Base-by-base conservation (phyloP, 352 stramenopile genomes). In the Elongisporangium senticosum region DNA sequence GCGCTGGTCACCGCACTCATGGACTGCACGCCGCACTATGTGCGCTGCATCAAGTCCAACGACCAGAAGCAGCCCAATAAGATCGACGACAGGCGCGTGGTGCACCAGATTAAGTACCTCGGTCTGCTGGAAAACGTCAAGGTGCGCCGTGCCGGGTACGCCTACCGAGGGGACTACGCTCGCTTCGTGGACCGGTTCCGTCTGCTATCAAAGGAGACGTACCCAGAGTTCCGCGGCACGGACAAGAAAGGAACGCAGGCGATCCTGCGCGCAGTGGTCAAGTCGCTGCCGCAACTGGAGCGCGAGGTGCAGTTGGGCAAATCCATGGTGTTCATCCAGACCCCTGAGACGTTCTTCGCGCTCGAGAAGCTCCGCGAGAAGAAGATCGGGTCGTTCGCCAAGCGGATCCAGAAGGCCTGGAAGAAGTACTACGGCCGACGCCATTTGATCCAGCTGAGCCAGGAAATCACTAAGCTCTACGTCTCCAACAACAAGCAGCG, bases 41-140 rank as follows among this genome's bases (percentile, higher is more conserved):
- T 96, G 51, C 86, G 88, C n/a, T 96, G 86, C 58, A 95, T 97
- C 58, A 96, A 97, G 65, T 92, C 85, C 4, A 97, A 97, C 59
- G 89, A 96, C 61, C 75, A 94, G 48, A 96, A 96, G 51, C 75
- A 89, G 40, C 55, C 87, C 5, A 89, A 93, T 63, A 79, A 85
- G 49, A 87, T 96, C 59, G 85, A 97, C 53, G 86, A 92, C 37
- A 76, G 87, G 7, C 86, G 89, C 17, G 87, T 96, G 10, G 54
- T 93, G 19, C 86, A 96, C 57, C 86, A 96, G 63, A 94, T 94
- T 63, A 89, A 96, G 59, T 96, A 96, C 51, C 63, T 96, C 28
- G 86, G 86, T 28, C 62, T 96, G 54, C 71, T 96, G 33, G 86
- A 96, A 53, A 96, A 96, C 54, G 77, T 96, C n/a, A 94, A 94